These are phyloP conservation scores for Psilocybe cubensis DNA, from an alignment of 768 basidiomycete species.

Conservation along the genomic window DNA sequence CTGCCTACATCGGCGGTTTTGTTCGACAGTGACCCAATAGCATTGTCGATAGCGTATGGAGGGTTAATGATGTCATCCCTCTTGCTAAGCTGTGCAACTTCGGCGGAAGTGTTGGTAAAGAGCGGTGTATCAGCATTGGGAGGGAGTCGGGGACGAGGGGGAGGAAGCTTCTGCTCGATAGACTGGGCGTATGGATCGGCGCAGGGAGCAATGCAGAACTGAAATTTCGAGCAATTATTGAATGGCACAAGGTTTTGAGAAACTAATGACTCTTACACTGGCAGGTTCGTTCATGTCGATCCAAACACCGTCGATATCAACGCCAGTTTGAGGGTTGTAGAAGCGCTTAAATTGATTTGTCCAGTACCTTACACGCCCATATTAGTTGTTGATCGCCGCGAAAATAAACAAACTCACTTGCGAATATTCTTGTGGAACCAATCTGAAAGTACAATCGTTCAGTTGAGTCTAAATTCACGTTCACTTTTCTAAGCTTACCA, in stretches of 20 bases:
- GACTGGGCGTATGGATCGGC: conserved; percentile 63
- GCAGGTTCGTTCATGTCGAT: conserved; percentile 80
- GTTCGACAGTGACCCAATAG: conserved; percentile 53
- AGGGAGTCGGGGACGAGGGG: conserved; percentile 47
- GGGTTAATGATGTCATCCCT: conserved; percentile 47
- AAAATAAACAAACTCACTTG: conserved; percentile 37
- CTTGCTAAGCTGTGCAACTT: conserved; percentile 18
- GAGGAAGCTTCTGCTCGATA: conserved; percentile 53
- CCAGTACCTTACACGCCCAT: conserved; percentile 52
- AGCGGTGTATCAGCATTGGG: conserved; percentile 59
- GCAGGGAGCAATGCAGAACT: conserved; percentile 71
- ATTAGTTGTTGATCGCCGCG: background rate
- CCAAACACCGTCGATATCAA: conserved; percentile 76
- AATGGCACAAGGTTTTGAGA: background rate
- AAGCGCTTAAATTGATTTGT: conserved; percentile 59
- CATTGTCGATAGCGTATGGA: conserved; percentile 63
- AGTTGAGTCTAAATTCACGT: background rate
- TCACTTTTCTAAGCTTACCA: conserved; percentile 30
- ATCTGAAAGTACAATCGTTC: conserved; percentile 37
- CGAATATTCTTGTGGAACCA: conserved; percentile 63
- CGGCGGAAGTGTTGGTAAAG: conserved; percentile 31
- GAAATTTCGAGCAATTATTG: background rate
- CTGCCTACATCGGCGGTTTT: conserved; percentile 52
- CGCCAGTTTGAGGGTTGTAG: conserved; percentile 53
- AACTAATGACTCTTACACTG: conserved; percentile 41